Evolutionary conservation across 305 asterid species (phyloP), one percentile per base, ranked within the genome.

Genomic region (Striga hermonthica): DNA sequence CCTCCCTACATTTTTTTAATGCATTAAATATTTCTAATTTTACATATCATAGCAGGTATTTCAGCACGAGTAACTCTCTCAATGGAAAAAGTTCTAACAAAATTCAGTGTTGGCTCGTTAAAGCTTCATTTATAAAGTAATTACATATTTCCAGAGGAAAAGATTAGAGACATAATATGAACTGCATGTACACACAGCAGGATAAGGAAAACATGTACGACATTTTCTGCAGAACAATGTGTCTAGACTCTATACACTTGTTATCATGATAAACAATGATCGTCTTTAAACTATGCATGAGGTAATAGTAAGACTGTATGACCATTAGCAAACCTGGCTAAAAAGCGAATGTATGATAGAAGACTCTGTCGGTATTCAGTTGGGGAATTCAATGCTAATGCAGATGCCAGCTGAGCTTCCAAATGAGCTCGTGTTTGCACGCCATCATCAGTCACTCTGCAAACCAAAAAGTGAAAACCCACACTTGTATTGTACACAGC

Each of bases 381-480:
- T 15, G 95, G 78, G 64, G 98, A 93, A 64, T 81, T 79, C 85
- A 93, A 70, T 68, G 96, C 88, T 74, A 93, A 65, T 9, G 98
- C 90, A 38, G 98, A 90, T 48, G 95, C 95, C 74, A 93, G 67
- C 77, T 90, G 98, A 65, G 95, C 75, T 83, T 93, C 98, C 90
- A 93, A 83, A 83, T 93, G 90, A 63, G 96, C 94, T 62, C 98
- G 95, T 63, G 96, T 90, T 74, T 90, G 98, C 75, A 86, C 67
- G 50, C 96, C 96, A 35, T 93, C 97, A 57, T 93, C 99, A 48
- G 95, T 90, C 67, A 78, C 91, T 77, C 97, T 93, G 85, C 67
- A 22, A 22, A 81, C 64, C 70, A 53, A 22, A 22, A 22, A 22
- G 31, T 22, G n/a, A n/a, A 22, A 22, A 22, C 31, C 31, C 31